phyloP scores from a whole-genome alignment of 768 basidiomycete species.

The Harrya chromipes region DNA sequence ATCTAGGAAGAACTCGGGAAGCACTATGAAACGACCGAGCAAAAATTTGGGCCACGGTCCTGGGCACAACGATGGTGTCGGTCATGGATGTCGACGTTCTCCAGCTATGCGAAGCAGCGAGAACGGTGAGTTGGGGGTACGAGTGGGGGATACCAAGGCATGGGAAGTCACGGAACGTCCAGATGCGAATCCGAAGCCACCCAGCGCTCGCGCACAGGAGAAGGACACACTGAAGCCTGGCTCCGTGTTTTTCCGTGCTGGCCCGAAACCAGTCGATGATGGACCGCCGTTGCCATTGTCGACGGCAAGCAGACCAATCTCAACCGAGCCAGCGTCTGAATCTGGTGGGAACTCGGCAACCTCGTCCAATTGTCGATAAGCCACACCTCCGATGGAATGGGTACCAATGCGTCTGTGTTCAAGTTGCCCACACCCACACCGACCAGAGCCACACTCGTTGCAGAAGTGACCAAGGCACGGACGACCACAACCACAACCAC shows the following conservation, averaged over 20 bases:
- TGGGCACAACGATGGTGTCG: not conserved
- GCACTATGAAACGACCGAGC: conserved; percentile 8
- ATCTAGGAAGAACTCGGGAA: conserved; percentile 6
- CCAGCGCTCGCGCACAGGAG: not conserved
- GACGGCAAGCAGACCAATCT: not conserved
- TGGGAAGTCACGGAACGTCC: not conserved
- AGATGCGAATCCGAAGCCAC: not conserved
- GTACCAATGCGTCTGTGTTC: not conserved
- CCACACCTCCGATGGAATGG: not conserved
- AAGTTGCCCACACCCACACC: conserved; percentile 13
- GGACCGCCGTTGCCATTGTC: not conserved
- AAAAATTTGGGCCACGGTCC: not conserved
- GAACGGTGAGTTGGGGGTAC: not conserved
- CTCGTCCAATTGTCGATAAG: not conserved
- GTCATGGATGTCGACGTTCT: not conserved
- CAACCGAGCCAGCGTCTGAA: not conserved
- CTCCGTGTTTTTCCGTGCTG: conserved; percentile 12
- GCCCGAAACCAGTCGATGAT: conserved; percentile 22
- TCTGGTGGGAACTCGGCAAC: not conserved
- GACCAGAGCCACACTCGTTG: conserved; percentile 5
- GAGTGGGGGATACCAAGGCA: not conserved
- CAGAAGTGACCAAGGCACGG: conserved; percentile 1
- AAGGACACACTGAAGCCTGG: conserved; percentile 33
- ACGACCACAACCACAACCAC: not conserved
- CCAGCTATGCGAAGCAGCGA: not conserved